phyloP scores from a whole-genome alignment of 129 eudicot species.

The Escallonia rubra region DNA sequence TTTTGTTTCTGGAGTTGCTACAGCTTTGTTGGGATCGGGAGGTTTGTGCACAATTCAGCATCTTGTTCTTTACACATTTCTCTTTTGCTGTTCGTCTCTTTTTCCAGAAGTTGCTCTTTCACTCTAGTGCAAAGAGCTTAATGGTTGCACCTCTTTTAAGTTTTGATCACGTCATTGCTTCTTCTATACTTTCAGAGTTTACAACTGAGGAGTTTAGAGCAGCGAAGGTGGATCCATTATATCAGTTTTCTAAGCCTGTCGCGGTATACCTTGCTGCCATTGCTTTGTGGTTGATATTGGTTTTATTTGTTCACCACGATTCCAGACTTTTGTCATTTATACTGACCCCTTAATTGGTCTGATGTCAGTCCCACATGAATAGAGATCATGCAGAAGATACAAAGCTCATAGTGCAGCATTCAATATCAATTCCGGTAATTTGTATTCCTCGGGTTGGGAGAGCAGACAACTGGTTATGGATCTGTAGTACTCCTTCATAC shows the following conservation, averaged over 20 bases:
- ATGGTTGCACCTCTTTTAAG: too few relatives aligned
- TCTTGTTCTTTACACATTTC: neutral
- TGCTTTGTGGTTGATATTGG: conserved; percentile 4
- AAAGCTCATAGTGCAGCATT: conserved; percentile 79
- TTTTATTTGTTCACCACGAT: neutral
- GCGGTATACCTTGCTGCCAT: conserved; percentile 40
- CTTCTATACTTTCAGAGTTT: conserved; percentile 49
- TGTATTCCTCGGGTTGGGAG: too few relatives aligned
- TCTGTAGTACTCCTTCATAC: conserved; percentile 13
- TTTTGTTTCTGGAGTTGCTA: conserved; percentile 97
- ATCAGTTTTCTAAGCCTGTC: conserved; percentile 86
- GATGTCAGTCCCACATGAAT: conserved; percentile 89
- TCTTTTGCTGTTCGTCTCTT: neutral
- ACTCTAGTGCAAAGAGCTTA: too few relatives aligned
- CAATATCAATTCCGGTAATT: conserved; percentile 84
- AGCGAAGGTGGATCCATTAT: conserved; percentile 86
- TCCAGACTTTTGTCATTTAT: neutral
- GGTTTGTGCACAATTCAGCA: conserved; percentile 40
- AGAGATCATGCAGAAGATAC: conserved; percentile 90
- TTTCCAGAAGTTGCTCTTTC: neutral
- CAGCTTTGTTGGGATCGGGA: conserved; percentile 95
- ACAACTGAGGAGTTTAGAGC: conserved; percentile 59
- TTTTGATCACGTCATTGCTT: neutral
- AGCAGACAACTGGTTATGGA: neutral
- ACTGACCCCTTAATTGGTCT: neutral